Evolutionary conservation across 208 protist species (phyloP).

Genomic region (Wallacemonas rigidus): DNA sequence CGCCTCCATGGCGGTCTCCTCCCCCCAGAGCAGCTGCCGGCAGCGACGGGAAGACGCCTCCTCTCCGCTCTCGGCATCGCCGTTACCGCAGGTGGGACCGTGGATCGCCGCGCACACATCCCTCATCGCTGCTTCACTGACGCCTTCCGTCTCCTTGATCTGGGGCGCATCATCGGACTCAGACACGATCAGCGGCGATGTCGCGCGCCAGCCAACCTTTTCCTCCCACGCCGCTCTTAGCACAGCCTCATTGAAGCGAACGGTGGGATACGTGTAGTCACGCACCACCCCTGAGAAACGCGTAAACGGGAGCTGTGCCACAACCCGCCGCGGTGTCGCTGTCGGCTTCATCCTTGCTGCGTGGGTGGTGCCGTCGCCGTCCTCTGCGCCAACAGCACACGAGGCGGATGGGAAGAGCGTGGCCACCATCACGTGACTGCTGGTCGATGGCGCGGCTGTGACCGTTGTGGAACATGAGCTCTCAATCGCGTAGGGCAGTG

Average conservation of each 20-base stretch:
- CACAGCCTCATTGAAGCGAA: conserved; percentile 30
- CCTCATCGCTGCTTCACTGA: not conserved
- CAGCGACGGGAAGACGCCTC: not conserved
- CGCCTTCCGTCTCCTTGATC: not conserved
- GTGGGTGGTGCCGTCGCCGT: not conserved
- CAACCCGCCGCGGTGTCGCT: conserved; percentile 2
- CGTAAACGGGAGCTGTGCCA: conserved; percentile 26
- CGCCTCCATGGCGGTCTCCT: conserved; percentile 23
- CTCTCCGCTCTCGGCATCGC: not conserved
- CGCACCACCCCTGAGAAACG: conserved; percentile 38
- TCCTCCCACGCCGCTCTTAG: conserved; percentile 30
- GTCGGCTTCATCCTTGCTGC: not conserved
- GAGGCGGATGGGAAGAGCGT: not conserved
- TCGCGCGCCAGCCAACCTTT: conserved; percentile 25
- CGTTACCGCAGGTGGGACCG: no score
- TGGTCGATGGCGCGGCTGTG: not conserved
- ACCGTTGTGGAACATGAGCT: not conserved
- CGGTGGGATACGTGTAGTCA: conserved; percentile 40
- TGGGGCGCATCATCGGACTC: not conserved
- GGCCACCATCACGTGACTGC: conserved; percentile 3
- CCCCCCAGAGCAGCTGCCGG: conserved; percentile 27
- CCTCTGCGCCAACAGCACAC: not conserved
- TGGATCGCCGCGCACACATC: no score
- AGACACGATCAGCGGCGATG: conserved; percentile 3
- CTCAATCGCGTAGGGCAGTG: not conserved